Evolutionary conservation across 345 rosid genomes (phyloP), one percentile per base, ranked within the genome.

Genomic region (Isatis tinctoria): DNA sequence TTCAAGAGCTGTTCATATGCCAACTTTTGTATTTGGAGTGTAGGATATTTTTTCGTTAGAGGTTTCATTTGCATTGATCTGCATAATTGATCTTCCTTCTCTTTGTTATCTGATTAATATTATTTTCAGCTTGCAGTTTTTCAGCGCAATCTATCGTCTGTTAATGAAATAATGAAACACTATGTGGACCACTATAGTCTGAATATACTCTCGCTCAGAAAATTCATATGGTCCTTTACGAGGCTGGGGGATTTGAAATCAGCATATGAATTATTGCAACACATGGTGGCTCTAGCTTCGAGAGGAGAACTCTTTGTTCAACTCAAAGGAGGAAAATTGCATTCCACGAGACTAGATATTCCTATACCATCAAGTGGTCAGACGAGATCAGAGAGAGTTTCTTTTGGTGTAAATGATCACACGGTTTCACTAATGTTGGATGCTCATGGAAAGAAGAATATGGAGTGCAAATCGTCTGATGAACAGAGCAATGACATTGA

Each of bases 121-220:
- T 40, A 10, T 74, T 75, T 85, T 70, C 87, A 94, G 97, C 84
- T 94, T 78, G 97, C 98, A 75, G 93, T 87, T 74, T 75, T 74
- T 78, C 90, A 86, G 85, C 66, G 83, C 76, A 85, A 84, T 77
- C 80, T 79, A 48, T 73, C 83, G 45, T 86, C 85, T 24, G 90
- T 82, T 16, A 84, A 77, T 70, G 87, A 82, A 20, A 85, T 94
- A 40, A 84, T 89, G 96, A 81, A 83, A 73, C 86, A 84, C 72
- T 91, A 87, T 76, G 67, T 72, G 32, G 81, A 84, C 79, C 82
- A 82, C 81, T 89, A 87, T 77, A 86, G 81, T 56, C 83, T 83
- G 64, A 82, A 75, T 68, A 62, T 87, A 60, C 20, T 65, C 37
- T 58, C 82, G 18, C 78, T 91, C 76, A 80, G 78, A 63, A 81